Evolutionary conservation across 1,139 yeast genomes (phyloP), one percentile per base, ranked within the genome.

Genomic region (Zygosaccharomyces sapae): DNA sequence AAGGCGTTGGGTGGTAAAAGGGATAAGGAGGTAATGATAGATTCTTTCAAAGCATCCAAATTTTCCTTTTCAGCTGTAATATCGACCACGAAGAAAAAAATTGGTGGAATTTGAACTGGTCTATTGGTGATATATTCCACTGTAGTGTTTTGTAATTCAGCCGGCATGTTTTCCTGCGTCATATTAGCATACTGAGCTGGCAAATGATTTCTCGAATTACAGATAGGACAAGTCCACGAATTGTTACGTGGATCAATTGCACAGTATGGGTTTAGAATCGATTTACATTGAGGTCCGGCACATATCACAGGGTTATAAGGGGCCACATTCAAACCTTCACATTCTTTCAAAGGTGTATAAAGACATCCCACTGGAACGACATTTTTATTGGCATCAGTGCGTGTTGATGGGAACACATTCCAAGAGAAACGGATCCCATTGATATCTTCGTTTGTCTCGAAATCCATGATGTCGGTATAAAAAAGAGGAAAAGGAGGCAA

Each of bases 61-160:
- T 89, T 92, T 61, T 92, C 98, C 49, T 82, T 88, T 62, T 94
- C 97, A 68, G 94, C 96, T 66, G 98, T 92, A 55, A 90, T 74
- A 68, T 92, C 99, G 57, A 92, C 83, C 31, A 89, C 94, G 65
- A 88, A 88, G 55, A 89, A 72, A 67, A 90, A 92, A 53, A 90
- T 80, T n/a, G 98, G 98, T 12, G 97, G 96, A 50, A 81, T 79
- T 59, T 81, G 87, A 18, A 86, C 94, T 3, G 97, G 96, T 64
- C 95, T 81, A 29, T 87, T 79, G 40, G 94, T 79, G 53, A 90
- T 81, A 67, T 94, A 92, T 71, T 92, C 99, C 54, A 90, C 84
- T 18, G 97, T 87, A n/a, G 95, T 80, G 55, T 86, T 77, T 56
- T 83, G 80, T 63, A 92, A 77, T 71, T 94, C 98, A 55, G 86